Evolutionary conservation across 768 basidiomycete species (phyloP).

Genomic region (Pleurotus eryngii): DNA sequence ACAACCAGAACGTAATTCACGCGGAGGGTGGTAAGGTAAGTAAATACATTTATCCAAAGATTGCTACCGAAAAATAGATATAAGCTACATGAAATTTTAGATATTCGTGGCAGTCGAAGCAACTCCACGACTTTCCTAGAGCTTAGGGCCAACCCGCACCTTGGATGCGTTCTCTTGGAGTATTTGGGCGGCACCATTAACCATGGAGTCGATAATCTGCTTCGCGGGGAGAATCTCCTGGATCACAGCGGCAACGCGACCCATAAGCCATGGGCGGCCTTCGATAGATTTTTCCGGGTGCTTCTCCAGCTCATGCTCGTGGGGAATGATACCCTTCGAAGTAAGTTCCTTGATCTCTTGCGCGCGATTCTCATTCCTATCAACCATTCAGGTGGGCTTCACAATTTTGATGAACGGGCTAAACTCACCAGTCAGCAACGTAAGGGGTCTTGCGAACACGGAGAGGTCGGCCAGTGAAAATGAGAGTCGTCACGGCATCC

Average conservation of each 20-base stretch:
- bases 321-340: slow-evolving; percentile 78
- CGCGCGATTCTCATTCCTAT: slow-evolving; percentile 73
- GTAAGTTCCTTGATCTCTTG: slow-evolving; percentile 83
- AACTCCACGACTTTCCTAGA: slow-evolving; percentile 25
- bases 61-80: slow-evolving; percentile 7
- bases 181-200: slow-evolving; percentile 34
- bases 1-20: background rate
- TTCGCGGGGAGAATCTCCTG: slow-evolving; percentile 79
- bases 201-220: slow-evolving; percentile 80
- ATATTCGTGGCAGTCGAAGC: background rate
- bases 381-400: background rate
- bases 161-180: slow-evolving; percentile 33
- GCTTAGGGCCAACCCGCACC: slow-evolving; percentile 42
- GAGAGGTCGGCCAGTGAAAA: slow-evolving; percentile 87
- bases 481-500: slow-evolving; percentile 80
- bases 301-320: slow-evolving; percentile 64
- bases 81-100: slow-evolving; percentile 3
- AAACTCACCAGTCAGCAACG: slow-evolving; percentile 72
- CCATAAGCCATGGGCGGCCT: slow-evolving; percentile 77
- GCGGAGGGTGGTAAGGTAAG: background rate
- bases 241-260: slow-evolving; percentile 72
- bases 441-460: slow-evolving; percentile 84
- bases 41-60: background rate
- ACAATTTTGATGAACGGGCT: no score
- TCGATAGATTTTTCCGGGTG: slow-evolving; percentile 78